Percentiles rank a stretch among this genome's conserved stretches.
Conservation (phyloP, 371 early-diverging fungal species). For the Rhizopus stolonifer region DNA sequence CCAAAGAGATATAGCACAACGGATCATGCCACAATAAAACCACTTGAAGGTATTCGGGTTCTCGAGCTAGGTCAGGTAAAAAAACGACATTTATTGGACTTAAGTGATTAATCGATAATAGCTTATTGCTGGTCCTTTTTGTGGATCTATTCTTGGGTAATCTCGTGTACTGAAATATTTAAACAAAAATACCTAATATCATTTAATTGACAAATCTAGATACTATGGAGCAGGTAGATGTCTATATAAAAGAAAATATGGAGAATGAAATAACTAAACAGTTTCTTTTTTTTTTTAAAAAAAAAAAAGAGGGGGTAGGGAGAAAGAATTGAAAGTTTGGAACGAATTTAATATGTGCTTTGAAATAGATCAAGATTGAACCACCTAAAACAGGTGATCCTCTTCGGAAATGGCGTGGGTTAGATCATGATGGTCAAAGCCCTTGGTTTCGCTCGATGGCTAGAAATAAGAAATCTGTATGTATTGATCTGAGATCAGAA, state of each 20-base stretch:
- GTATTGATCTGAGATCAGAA: constrained; percentile 46
- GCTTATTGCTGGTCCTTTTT: constrained; percentile 59
- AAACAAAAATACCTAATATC: too few species aligned
- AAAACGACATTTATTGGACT: background rate
- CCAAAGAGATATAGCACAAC: constrained; percentile 8
- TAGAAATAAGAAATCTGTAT: constrained; percentile 57
- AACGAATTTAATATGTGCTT: constrained; percentile 11
- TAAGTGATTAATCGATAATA: constrained; percentile 5
- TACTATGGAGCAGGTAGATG: constrained; percentile 45
- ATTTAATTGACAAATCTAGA: too few species aligned
- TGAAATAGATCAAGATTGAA: constrained; percentile 52
- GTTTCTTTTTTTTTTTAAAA: too few species aligned
- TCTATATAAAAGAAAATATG: too few species aligned
- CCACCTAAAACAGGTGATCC: constrained; percentile 57
- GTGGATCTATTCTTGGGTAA: constrained; percentile 56
- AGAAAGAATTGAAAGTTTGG: too few species aligned
- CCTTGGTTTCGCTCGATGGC: constrained; percentile 54
- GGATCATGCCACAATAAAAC: constrained; percentile 15
- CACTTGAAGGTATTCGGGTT: constrained; percentile 50
- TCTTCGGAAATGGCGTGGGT: constrained; percentile 49
- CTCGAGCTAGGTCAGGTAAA: constrained; percentile 54
- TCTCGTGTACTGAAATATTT: background rate
- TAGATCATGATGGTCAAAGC: constrained; percentile 52
- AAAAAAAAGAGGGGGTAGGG: background rate
- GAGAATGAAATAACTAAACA: too few species aligned